Percentiles rank a stretch among this genome's conserved stretches.
phyloP scores from a whole-genome alignment of 2,329 filamentous ascomycete species.

The Monosporascus sp. region DNA sequence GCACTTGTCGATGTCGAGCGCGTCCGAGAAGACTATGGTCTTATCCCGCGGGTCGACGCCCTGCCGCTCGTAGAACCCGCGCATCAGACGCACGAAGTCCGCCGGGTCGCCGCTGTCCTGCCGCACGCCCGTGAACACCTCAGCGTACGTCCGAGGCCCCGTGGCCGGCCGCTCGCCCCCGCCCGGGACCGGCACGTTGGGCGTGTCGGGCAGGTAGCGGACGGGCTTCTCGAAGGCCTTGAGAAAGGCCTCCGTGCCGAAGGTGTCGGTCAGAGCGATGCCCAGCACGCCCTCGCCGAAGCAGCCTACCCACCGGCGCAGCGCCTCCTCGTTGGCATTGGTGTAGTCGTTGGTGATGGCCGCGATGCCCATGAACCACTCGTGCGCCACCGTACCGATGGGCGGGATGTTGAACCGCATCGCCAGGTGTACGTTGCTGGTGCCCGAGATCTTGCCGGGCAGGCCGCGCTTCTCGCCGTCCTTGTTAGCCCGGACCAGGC shows the following conservation, averaged over 20 bases:
- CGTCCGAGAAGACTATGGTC: conserved; percentile 92
- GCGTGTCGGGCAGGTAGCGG: conserved; percentile 36
- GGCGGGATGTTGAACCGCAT: conserved; percentile 85
- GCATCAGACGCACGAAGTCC: conserved; percentile 72
- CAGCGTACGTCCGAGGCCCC: conserved; percentile 61
- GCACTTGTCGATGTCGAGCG: conserved; percentile 84
- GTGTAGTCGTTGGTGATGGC: conserved; percentile 84
- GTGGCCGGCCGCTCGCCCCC: conserved; percentile 37
- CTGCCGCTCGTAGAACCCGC: conserved; percentile 71
- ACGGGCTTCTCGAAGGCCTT: conserved; percentile 70
- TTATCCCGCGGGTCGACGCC: conserved; percentile 71
- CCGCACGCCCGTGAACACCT: conserved; percentile 76
- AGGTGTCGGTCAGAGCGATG: conserved; percentile 93
- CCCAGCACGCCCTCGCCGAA: conserved; percentile 81
- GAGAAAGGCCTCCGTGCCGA: conserved; percentile 86
- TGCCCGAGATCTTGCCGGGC: conserved; percentile 73
- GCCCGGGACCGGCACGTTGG: conserved; percentile 29
- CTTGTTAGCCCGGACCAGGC: conserved; percentile 72
- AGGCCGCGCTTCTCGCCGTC: conserved; percentile 61
- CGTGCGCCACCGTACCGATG: conserved; percentile 85
- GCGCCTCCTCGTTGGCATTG: conserved; percentile 74
- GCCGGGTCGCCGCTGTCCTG: conserved; percentile 87
- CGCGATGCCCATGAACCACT: conserved; percentile 99
- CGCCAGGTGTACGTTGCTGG: conserved; percentile 94
- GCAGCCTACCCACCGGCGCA: conserved; percentile 84